Evolutionary conservation across 2,329 filamentous ascomycete genomes (phyloP), one percentile per base, ranked within the genome.

Genomic region (Beauveria australis): DNA sequence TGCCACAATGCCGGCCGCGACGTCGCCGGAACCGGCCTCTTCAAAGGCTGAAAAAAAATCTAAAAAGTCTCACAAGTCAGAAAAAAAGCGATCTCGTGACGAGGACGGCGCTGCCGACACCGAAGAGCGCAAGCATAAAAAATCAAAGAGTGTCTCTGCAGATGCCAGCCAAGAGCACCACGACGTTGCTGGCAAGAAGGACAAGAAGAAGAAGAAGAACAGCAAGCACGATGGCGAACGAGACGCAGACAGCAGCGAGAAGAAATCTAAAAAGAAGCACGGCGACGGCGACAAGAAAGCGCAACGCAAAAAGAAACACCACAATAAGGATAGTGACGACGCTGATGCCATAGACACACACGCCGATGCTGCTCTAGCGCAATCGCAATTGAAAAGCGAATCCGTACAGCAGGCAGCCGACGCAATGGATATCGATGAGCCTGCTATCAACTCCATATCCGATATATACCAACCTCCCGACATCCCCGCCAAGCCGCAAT

Each of bases 101-200:
- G 77, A 79, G 28, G 76, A 79, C 44, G 67, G 65, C 22, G 61
- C 64, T 8, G 72, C 71, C 46, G 72, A 74, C 52, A 68, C 70
- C 41, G 77, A 80, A 62, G 26, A 53, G 22, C 76, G 76, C 67
- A 79, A 78, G 69, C 73, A 78, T 66, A 81, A 82, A 66, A 79
- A 78, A 62, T 78, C 78, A 5, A 81, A 79, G 69, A 78, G 73
- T 74, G 75, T 75, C 68, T 75, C 68, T 53, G 68, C 63, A 51
- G 68, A 70, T 41, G 68, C 61, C 7, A 55, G 56, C 66, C 62
- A 58, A 65, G 58, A 61, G 66, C 48, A 62, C 58, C 64, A 67
- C 66, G 47, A 67, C 68, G 63, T 74, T 72, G 64, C 69, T 68
- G 60, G 67, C 46, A 67, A 69, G 62, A 66, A 70, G 48, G 71